These are phyloP conservation scores for Wickerhamomyces alni DNA, from an alignment of 805 yeast genomes.

Conservation along the genomic window DNA sequence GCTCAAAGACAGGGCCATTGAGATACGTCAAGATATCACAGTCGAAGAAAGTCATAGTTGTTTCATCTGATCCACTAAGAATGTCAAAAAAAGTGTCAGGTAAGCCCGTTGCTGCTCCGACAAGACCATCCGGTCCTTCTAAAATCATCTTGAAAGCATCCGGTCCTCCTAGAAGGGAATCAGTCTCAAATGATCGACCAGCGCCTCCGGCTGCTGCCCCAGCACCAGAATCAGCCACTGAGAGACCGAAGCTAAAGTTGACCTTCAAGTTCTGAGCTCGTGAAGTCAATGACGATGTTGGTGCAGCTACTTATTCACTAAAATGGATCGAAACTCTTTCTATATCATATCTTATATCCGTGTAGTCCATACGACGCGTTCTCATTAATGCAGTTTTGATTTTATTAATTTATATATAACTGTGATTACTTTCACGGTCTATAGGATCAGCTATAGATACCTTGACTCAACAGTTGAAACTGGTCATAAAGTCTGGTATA, in stretches of 20 bases:
- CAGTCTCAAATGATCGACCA: not conserved
- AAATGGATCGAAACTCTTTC: no score
- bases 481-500: slow-evolving; percentile 94
- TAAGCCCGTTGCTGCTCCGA: slow-evolving; percentile 3
- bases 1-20: slow-evolving; percentile 22
- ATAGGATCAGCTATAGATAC: slow-evolving; percentile 60
- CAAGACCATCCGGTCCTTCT: no score
- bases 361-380: no score
- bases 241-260: slow-evolving; percentile 10
- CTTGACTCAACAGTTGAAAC: slow-evolving; percentile 91
- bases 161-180: not conserved
- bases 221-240: not conserved
- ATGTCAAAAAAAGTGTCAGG: slow-evolving; percentile 8
- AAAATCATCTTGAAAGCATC: slow-evolving; percentile 1
- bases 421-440: no score
- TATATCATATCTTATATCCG: no score
- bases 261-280: slow-evolving; percentile 9
- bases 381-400: no score
- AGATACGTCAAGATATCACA: slow-evolving; percentile 38
- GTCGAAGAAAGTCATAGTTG: slow-evolving; percentile 27
- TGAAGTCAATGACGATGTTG: no score
- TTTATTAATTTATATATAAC: no score
- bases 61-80: slow-evolving; percentile 38
- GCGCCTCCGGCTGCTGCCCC: not conserved
- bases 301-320: no score